Base-by-base conservation (phyloP, 2,329 filamentous ascomycete genomes). In the Fusarium sp. region DNA sequence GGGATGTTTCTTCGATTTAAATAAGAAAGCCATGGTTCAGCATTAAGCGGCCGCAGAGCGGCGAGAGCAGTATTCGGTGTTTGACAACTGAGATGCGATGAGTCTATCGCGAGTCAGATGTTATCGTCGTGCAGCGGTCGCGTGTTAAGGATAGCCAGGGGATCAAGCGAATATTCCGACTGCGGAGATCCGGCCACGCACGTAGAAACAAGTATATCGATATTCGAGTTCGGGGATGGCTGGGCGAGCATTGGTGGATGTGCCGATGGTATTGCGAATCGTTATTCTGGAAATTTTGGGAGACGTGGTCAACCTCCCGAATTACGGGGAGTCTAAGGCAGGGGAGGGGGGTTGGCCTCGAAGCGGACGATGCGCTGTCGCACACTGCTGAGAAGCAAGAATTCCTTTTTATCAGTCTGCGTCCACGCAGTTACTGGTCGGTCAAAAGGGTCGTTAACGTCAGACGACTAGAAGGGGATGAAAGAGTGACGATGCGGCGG, bases 1-100 rank as follows among this genome's bases (percentile, higher is more conserved):
- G 79, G 91, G 90, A 77, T 88, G 87, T 81, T 93, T 94, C 82
- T 94, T 94, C 60, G 90, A 92, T 80, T 93, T 93, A 84, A 94
- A 94, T 67, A 94, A 86, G 81, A 94, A 94, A 72, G 92, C 90
- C 92, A 94, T 94, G 81, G 80, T 85, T 80, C 77, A 75, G 81
- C 77, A 79, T 75, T 53, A 63, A 76, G 77, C 76, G 59, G 70
- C 79, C 79, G 80, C 79, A 78, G 75, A 75, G 77, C 77, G 79
- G 79, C 74, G 77, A 75, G 65, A 57, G 62, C 64, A 75, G 69
- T 71, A 53, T 57, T 71, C 63, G 49, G 41, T 47, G 49, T 47
- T 49, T 54, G 46, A 59, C 32, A 6, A 32, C n/a, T 30, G 42
- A 32, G 53, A 66, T 64, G 57, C 55, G 56, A 69, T 61, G 27